Evolutionary conservation across 2,329 filamentous ascomycete genomes (phyloP), one percentile per base, ranked within the genome.

Genomic region (Pseudocercospora cruenta): DNA sequence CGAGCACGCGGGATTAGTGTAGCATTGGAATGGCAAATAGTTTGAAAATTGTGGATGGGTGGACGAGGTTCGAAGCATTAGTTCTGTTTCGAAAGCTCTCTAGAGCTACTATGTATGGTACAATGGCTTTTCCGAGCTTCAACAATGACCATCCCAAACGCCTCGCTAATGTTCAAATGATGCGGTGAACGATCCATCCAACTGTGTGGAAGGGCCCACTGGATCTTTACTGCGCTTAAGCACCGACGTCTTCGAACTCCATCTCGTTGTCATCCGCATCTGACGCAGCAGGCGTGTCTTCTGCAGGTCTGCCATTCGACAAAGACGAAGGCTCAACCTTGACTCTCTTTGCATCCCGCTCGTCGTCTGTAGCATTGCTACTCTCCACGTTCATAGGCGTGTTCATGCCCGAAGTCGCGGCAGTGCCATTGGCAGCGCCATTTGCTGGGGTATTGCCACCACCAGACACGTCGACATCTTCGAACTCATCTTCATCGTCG

Each of bases 301-400:
- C 71, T 2, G 69, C 68, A 39, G 26, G 71, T 45, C 47, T 72
- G 45, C 74, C 74, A 1, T 78, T 77, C 7, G 76, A 73, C 8
- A 77, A 73, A 4, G 75, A 75, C 9, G 81, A 78, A 67, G 81
- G 77, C 61, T 89, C 88, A 19, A 90, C 76, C 76, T 88, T 89
- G 53, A 87, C 82, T 68, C 86, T 86, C 80, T 92, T 92, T 12
- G 84, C 81, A 45, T 81, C 78, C 22, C 81, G 81, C 64, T 85
- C 85, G 51, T 81, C 79, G 63, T 77, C 76, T 8, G 74, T 76
- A 4, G 73, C 73, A 65, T 75, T 76, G 54, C 72, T 73, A 58
- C 75, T 76, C 60, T 76, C 74, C 8, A 68, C 60, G 47, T 70
- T 69, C 14, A 67, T 59, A 10, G 72, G 71, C 59, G 68, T 73